Evolutionary conservation across 139 green algal genomes (phyloP).

Genomic region (Haematococcus sp.): DNA sequence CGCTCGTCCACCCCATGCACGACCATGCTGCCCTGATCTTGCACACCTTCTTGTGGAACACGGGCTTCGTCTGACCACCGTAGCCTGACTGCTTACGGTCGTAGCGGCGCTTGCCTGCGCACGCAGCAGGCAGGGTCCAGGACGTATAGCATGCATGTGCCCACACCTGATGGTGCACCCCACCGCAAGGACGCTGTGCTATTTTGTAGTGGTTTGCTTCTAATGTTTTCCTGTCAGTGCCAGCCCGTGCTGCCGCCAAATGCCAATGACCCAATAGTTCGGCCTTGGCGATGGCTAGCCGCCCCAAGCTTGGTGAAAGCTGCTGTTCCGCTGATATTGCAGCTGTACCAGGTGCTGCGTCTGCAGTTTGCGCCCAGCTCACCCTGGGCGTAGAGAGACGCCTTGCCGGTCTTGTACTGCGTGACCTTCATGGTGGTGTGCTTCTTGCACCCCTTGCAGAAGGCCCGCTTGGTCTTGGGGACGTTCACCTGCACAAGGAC

Average conservation of each 20-base stretch:
- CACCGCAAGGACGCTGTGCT: too few species aligned
- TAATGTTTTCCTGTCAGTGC: too few species aligned
- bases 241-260: too few species aligned
- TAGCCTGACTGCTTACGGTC: constrained; percentile 98
- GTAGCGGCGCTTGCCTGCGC: constrained; percentile 96
- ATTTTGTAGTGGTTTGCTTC: too few species aligned
- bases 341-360: too few species aligned
- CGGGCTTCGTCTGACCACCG: constrained; percentile 98
- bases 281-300: too few species aligned
- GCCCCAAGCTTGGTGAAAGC: too few species aligned
- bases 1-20: background rate
- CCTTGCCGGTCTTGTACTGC: constrained; percentile 99
- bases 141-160: too few species aligned
- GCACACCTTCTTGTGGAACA: constrained; percentile 99
- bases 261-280: too few species aligned
- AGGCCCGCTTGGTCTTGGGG: constrained; percentile 97
- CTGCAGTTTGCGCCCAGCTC: background rate
- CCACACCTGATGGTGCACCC: too few species aligned
- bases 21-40: background rate
- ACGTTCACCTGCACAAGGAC: constrained; percentile 84
- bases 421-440: constrained; percentile 93
- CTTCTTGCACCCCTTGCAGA: constrained; percentile 93
- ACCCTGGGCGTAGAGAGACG: constrained; percentile 96
- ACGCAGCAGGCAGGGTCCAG: too few species aligned
- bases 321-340: too few species aligned